Conservation (phyloP, 805 yeast species). For the Saturnispora saitoi region DNA sequence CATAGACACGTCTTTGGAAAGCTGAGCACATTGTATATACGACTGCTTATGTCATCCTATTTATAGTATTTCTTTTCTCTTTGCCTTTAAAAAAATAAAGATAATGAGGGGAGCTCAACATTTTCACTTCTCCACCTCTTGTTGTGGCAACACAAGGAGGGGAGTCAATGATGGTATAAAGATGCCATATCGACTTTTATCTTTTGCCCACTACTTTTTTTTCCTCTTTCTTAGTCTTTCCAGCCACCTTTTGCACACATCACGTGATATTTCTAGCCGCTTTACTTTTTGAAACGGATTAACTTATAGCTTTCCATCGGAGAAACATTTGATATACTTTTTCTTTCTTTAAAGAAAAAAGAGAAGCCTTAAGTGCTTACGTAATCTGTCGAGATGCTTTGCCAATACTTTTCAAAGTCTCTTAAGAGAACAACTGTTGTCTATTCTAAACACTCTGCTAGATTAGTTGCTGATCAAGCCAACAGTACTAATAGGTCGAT, state of each 20-base stretch:
- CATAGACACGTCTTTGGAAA: too few relatives aligned
- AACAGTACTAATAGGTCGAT: neutral
- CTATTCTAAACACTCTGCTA: neutral
- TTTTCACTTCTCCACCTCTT: neutral
- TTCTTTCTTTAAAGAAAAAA: neutral
- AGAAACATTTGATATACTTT: neutral
- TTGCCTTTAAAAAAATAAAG: too few relatives aligned
- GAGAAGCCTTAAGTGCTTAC: neutral
- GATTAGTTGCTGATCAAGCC: neutral
- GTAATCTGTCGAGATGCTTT: neutral
- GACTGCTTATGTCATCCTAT: too few relatives aligned
- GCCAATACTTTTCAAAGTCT: neutral
- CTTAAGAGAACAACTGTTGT: neutral
- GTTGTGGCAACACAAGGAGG: conserved; percentile 5
- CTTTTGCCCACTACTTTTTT: neutral
- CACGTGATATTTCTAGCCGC: too few relatives aligned
- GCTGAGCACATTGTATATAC: too few relatives aligned
- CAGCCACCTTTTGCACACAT: too few relatives aligned
- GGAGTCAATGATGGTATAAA: neutral
- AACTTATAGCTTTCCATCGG: too few relatives aligned
- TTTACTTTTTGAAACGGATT: too few relatives aligned
- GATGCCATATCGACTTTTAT: neutral
- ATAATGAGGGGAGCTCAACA: neutral
- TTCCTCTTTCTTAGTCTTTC: neutral
- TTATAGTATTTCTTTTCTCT: neutral